A percentile compares a stretch with the other conserved stretches of the same genome.
These are phyloP conservation scores for Emergomyces orientalis DNA, from an alignment of 2,329 filamentous ascomycete genomes.

Conservation along the genomic window DNA sequence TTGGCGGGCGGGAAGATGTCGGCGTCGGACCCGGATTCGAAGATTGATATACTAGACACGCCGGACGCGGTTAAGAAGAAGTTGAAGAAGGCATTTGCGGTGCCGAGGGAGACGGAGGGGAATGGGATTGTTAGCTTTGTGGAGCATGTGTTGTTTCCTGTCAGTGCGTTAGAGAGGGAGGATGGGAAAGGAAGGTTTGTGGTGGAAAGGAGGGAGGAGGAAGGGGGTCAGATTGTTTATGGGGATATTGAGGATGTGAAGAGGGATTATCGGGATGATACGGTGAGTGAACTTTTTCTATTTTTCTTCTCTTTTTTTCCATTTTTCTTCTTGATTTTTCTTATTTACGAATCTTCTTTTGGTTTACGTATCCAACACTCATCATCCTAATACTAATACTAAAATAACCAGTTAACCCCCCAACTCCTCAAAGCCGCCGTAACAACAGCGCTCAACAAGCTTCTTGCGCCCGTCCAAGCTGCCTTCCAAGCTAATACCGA, in stretches of 20 bases:
- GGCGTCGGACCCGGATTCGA: conserved; percentile 48
- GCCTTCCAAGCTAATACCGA: conserved; percentile 62
- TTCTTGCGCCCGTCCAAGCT: conserved; percentile 68
- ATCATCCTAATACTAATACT: too few relatives aligned
- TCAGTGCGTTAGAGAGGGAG: conserved; percentile 49
- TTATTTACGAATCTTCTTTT: conserved; percentile 1
- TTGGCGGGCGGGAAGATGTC: conserved; percentile 79
- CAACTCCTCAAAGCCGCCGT: conserved; percentile 83
- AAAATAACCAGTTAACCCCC: conserved; percentile 57
- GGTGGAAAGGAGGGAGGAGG: conserved; percentile 54
- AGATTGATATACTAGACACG: conserved; percentile 42
- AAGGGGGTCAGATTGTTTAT: conserved; percentile 70
- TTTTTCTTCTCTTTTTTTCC: conserved; percentile 13
- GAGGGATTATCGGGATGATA: conserved; percentile 69
- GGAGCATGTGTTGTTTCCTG: conserved; percentile 77
- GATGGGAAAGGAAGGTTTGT: conserved; percentile 52
- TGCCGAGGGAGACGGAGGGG: conserved; percentile 65
- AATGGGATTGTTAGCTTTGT: conserved; percentile 84
- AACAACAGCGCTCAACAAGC: conserved; percentile 58
- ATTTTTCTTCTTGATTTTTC: not conserved
- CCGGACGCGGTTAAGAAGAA: conserved; percentile 70
- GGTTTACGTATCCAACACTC: too few relatives aligned
- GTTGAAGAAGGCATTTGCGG: conserved; percentile 72
- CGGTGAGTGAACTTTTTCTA: conserved; percentile 48
- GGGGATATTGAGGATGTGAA: conserved; percentile 63